These are phyloP conservation scores for Phaffomyces opuntiae DNA, from an alignment of 805 yeast genomes.

Conservation along the genomic window DNA sequence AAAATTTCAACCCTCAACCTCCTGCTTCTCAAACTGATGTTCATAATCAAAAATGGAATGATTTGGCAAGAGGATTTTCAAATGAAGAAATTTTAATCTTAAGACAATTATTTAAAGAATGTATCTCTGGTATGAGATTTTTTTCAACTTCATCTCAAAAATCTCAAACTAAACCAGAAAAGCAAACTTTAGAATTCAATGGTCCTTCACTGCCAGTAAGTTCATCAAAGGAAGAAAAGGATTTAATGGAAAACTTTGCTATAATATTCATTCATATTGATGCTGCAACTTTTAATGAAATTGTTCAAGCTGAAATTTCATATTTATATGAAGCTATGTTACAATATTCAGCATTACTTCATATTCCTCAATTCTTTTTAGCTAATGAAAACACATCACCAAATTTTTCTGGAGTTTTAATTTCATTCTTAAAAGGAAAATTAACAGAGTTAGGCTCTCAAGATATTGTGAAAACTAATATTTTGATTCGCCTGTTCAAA, in stretches of 20 bases:
- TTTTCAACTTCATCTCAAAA: slow-evolving; percentile 43
- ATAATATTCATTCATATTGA: slow-evolving; percentile 91
- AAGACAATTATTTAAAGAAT: slow-evolving; percentile 73
- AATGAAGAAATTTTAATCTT: slow-evolving; percentile 78
- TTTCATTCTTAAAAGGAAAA: slow-evolving; percentile 67
- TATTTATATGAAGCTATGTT: slow-evolving; percentile 73
- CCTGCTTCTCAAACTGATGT: slow-evolving; percentile 40
- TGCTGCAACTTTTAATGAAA: slow-evolving; percentile 92
- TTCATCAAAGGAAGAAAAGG: slow-evolving; percentile 89
- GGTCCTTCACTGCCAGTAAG: slow-evolving; percentile 82
- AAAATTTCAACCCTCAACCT: slow-evolving; percentile 84
- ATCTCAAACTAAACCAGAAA: slow-evolving; percentile 17
- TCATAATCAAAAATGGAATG: slow-evolving; percentile 65
- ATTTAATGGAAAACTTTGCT: slow-evolving; percentile 91
- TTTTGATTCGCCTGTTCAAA: slow-evolving; percentile 80
- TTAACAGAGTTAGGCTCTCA: slow-evolving; percentile 75
- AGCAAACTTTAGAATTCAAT: slow-evolving; percentile 34
- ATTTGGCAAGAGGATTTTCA: slow-evolving; percentile 75
- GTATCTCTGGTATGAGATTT: slow-evolving; percentile 71
- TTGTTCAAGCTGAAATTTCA: slow-evolving; percentile 73
- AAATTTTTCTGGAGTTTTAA: slow-evolving; percentile 78
- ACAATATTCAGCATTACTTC: slow-evolving; percentile 77
- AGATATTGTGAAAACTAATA: slow-evolving; percentile 69
- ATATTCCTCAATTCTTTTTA: slow-evolving; percentile 87
- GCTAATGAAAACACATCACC: slow-evolving; percentile 94